phyloP scores from a whole-genome alignment of 352 stramenopile species.

The Globisporangium okanoganense region DNA sequence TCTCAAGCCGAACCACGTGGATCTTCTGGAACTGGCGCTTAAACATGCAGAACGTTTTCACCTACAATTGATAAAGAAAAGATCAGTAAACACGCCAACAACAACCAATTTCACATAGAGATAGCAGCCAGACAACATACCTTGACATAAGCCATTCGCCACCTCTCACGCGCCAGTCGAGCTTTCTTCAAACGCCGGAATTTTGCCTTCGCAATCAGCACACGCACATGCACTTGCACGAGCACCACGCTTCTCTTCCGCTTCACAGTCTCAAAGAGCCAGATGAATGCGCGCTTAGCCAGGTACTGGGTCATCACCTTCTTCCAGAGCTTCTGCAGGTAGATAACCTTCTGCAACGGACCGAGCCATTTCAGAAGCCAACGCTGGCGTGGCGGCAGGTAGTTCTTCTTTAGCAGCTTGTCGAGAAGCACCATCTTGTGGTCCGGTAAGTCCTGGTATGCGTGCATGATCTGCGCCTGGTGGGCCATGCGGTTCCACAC shows the following conservation, averaged over 20 bases:
- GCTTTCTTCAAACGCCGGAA: constrained; percentile 65
- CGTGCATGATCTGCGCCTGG: constrained; percentile 66
- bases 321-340: constrained; percentile 84
- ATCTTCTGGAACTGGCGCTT: constrained; percentile 56
- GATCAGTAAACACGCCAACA: constrained; percentile 1
- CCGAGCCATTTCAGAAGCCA: constrained; percentile 87
- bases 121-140: constrained; percentile 24
- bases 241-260: constrained; percentile 56
- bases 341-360: constrained; percentile 76
- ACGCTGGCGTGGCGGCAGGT: constrained; percentile 52
- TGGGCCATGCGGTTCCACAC: constrained; percentile 66
- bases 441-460: constrained; percentile 73
- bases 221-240: constrained; percentile 63
- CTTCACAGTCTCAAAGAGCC: constrained; percentile 63
- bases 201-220: constrained; percentile 59
- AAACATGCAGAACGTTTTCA: constrained; percentile 48
- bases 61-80: constrained; percentile 15
- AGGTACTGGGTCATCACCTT: constrained; percentile 70
- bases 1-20: constrained; percentile 69
- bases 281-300: constrained; percentile 79
- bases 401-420: constrained; percentile 66
- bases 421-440: constrained; percentile 83
- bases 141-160: constrained; percentile 65
- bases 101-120: not conserved
- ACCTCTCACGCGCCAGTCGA: constrained; percentile 59